These are phyloP conservation scores for Colletotrichum tropicicola DNA, from an alignment of 2,329 filamentous ascomycete species.

Conservation along the genomic window DNA sequence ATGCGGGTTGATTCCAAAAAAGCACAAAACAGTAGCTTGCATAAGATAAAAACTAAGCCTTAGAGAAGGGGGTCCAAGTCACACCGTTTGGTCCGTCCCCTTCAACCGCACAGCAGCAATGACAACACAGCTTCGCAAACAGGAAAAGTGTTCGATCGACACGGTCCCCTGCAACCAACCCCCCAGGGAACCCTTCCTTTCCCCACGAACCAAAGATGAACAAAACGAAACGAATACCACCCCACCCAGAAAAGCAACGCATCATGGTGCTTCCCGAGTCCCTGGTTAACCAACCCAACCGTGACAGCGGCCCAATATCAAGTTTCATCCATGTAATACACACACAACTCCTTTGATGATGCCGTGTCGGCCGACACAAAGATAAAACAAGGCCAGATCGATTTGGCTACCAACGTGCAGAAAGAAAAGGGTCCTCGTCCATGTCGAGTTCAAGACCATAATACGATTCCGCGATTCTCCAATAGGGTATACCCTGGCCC, in stretches of 20 bases:
- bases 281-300: not conserved
- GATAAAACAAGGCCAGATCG: conserved; percentile 18
- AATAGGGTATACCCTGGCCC: not conserved
- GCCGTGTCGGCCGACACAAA: conserved; percentile 10
- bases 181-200: no score
- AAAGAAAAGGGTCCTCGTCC: conserved; percentile 2
- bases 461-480: not conserved
- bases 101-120: not conserved
- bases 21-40: not conserved
- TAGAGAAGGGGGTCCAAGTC: not conserved
- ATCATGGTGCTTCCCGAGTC: not conserved
- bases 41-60: not conserved
- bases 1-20: not conserved
- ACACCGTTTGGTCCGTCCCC: not conserved
- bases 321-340: not conserved
- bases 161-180: not conserved
- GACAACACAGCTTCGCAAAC: not conserved
- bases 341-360: conserved; percentile 13
- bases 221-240: conserved; percentile 1
- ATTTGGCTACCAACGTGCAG: conserved; percentile 1
- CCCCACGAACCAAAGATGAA: not conserved
- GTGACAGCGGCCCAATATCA: not conserved
- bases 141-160: not conserved
- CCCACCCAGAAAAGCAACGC: not conserved
- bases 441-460: not conserved